Percentiles rank a stretch among this genome's conserved stretches.
Conservation (phyloP, 371 early-diverging fungal species). For the Mortierella sp. region DNA sequence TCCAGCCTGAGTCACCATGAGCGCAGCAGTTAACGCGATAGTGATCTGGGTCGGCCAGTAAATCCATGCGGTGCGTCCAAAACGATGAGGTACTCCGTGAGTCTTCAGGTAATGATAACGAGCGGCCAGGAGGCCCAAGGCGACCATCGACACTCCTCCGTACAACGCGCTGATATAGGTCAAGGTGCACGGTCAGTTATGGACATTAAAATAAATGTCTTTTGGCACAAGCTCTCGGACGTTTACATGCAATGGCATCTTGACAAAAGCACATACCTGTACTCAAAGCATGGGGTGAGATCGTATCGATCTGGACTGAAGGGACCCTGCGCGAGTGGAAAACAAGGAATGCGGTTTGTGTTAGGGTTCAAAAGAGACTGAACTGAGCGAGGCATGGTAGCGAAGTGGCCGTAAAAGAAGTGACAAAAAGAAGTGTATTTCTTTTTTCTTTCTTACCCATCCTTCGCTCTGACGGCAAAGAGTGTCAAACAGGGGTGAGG, state of each 20-base stretch:
- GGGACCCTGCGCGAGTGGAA: slow-evolving; percentile 15
- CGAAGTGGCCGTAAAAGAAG: not conserved
- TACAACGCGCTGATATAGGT: slow-evolving; percentile 3
- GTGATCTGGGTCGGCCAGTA: slow-evolving; percentile 40
- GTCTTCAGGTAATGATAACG: slow-evolving; percentile 12
- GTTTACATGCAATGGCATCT: not conserved
- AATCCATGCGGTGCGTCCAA: slow-evolving; percentile 44
- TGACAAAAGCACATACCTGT: slow-evolving; percentile 12
- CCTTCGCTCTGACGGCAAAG: slow-evolving; percentile 19
- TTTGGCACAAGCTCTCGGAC: not conserved
- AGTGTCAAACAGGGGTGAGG: not conserved
- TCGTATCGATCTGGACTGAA: slow-evolving; percentile 25
- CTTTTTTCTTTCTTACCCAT: slow-evolving; percentile 12
- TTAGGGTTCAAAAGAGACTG: not conserved
- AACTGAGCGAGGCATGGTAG: not conserved
- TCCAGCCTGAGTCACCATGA: slow-evolving; percentile 10
- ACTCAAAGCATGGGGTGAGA: slow-evolving; percentile 36
- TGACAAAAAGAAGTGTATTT: not conserved
- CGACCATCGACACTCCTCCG: slow-evolving; percentile 13
- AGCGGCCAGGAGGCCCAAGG: not conserved
- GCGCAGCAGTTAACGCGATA: slow-evolving; percentile 19
- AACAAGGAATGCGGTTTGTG: not conserved
- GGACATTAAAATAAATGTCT: not conserved
- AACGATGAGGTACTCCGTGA: not conserved
- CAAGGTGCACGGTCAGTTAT: not conserved